Evolutionary conservation across 140 eudicot genomes (phyloP).

Genomic region (Ambrosia hybrid): DNA sequence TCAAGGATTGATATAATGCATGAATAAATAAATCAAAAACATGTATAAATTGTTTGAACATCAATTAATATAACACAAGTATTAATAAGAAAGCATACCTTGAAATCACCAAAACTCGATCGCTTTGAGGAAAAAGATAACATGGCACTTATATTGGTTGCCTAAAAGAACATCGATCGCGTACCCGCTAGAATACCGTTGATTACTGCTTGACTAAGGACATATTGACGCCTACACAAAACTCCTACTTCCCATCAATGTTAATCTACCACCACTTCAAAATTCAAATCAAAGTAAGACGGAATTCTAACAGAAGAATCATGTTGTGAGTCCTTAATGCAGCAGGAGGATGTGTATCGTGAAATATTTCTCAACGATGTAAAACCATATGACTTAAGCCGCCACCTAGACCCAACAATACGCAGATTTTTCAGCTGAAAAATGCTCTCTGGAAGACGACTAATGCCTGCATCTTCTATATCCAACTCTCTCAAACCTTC

Average conservation of each 20-base stretch:
- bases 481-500: neutral
- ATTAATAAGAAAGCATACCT: neutral
- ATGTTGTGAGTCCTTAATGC: neutral
- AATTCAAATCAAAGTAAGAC: neutral
- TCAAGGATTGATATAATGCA: neutral
- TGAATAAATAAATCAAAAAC: neutral
- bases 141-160: neutral
- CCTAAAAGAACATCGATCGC: no score
- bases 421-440: slow-evolving; percentile 2
- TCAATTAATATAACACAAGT: neutral
- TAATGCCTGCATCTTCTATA: slow-evolving; percentile 8
- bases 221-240: neutral
- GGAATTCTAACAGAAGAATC: neutral
- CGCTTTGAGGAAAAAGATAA: neutral
- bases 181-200: no score
- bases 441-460: slow-evolving; percentile 15
- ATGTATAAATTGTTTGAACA: neutral
- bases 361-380: neutral
- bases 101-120: neutral
- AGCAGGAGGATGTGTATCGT: neutral
- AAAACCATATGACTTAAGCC: slow-evolving; percentile 15
- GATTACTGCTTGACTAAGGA: neutral
- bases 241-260: neutral
- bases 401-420: slow-evolving; percentile 3
- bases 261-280: neutral